Conservation (phyloP, 176 grass and related monocot species). For the Aegilops speltoides region DNA sequence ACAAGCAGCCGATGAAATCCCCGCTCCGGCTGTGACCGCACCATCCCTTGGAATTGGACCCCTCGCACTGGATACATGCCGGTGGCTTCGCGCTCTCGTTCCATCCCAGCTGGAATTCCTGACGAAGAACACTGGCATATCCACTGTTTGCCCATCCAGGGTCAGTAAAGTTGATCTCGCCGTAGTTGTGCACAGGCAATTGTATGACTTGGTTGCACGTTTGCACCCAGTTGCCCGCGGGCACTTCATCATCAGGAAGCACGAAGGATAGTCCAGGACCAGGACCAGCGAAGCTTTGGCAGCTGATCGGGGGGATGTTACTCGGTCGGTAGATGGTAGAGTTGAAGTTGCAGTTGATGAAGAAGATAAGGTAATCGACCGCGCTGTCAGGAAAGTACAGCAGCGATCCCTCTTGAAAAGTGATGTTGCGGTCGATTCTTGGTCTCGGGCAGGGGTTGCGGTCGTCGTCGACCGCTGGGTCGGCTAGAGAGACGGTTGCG, state of each 20-base stretch:
- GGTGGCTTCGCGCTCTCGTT: fast-evolving
- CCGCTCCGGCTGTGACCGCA: neutral
- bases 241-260: neutral
- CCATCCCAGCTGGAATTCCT: neutral
- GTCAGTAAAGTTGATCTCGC: fast-evolving
- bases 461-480: neutral
- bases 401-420: fast-evolving
- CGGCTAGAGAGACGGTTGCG: neutral
- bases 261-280: neutral
- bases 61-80: neutral
- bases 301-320: fast-evolving
- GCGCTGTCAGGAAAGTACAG: neutral
- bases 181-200: neutral
- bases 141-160: neutral
- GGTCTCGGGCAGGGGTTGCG: neutral
- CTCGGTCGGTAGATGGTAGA: fast-evolving
- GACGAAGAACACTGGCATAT: neutral
- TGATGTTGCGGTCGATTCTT: neutral
- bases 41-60: neutral
- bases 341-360: neutral
- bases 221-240: fast-evolving
- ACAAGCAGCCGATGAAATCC: neutral
- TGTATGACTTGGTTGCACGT: fast-evolving
- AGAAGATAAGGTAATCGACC: constrained; percentile 4
- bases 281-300: neutral